These are phyloP conservation scores for Albatrellus ellisii DNA, from an alignment of 768 basidiomycete genomes.

Conservation along the genomic window DNA sequence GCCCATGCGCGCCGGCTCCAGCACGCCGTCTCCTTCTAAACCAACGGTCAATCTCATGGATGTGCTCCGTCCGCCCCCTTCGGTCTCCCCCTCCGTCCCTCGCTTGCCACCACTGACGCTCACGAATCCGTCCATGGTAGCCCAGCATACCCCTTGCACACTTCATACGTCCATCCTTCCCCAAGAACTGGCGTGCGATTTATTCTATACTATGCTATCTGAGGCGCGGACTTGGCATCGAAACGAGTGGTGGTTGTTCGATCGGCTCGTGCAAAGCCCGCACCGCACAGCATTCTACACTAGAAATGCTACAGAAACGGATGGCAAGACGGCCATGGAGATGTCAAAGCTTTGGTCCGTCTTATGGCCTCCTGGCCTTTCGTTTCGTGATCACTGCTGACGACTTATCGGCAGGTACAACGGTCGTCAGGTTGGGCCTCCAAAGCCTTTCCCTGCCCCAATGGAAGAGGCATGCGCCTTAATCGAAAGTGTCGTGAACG, in stretches of 20 bases:
- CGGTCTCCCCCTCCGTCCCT: conserved; percentile 13
- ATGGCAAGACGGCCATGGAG: conserved; percentile 39
- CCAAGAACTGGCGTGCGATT: conserved; percentile 56
- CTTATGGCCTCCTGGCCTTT: background rate
- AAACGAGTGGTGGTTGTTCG: conserved; percentile 81
- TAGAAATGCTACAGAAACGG: conserved; percentile 20
- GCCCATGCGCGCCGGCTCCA: background rate
- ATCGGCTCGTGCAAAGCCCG: conserved; percentile 71
- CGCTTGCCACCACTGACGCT: conserved; percentile 50
- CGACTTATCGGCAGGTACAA: conserved; percentile 51
- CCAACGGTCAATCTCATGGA: conserved; percentile 10
- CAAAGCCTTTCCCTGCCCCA: conserved; percentile 40
- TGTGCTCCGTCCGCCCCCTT: conserved; percentile 10
- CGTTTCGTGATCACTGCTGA: background rate
- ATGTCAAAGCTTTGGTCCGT: conserved; percentile 17
- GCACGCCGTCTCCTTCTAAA: conserved; percentile 1
- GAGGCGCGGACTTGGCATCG: conserved; percentile 48
- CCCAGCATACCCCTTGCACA: conserved; percentile 63
- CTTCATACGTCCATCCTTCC: conserved; percentile 59
- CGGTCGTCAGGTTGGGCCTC: conserved; percentile 46
- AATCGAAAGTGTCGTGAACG: conserved; percentile 58
- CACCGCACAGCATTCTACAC: conserved; percentile 74
- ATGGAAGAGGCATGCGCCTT: conserved; percentile 75
- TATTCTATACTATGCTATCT: conserved; percentile 64
- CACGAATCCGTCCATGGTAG: conserved; percentile 46